These are phyloP conservation scores for Metarhizium rileyi DNA, from an alignment of 2,329 filamentous ascomycete species.

Conservation along the genomic window DNA sequence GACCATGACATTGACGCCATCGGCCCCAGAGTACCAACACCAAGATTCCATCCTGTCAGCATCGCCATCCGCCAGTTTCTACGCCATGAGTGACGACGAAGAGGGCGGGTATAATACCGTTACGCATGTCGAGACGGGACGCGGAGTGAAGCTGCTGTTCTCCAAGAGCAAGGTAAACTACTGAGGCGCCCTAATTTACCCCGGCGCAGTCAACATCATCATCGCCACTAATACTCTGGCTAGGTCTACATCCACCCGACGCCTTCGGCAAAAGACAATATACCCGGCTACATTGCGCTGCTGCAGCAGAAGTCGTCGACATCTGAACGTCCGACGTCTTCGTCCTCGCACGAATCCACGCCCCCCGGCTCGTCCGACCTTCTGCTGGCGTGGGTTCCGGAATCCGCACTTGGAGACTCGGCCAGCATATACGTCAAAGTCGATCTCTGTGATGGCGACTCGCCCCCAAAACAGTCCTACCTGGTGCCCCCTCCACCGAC, in stretches of 20 bases:
- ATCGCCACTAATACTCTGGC: not conserved
- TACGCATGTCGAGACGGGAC: slow-evolving; percentile 63
- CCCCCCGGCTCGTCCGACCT: slow-evolving; percentile 57
- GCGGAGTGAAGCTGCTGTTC: slow-evolving; percentile 85
- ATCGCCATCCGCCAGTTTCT: slow-evolving; percentile 12
- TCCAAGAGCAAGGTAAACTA: slow-evolving; percentile 90
- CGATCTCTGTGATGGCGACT: slow-evolving; percentile 72
- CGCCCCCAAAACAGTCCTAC: slow-evolving; percentile 75
- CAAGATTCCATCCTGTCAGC: slow-evolving; percentile 3
- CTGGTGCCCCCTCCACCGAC: slow-evolving; percentile 88
- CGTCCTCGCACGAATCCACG: slow-evolving; percentile 22
- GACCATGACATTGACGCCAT: slow-evolving; percentile 4
- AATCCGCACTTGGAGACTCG: slow-evolving; percentile 75
- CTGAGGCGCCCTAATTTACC: too few species aligned
- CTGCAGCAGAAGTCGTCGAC: slow-evolving; percentile 69
- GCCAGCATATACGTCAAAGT: slow-evolving; percentile 92
- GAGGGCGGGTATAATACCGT: slow-evolving; percentile 94
- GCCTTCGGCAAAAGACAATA: slow-evolving; percentile 89
- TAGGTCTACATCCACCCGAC: slow-evolving; percentile 95
- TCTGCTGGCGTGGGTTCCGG: slow-evolving; percentile 87
- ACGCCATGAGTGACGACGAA: slow-evolving; percentile 87
- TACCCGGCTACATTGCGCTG: slow-evolving; percentile 84
- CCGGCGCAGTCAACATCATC: not conserved
- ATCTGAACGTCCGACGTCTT: slow-evolving; percentile 27
- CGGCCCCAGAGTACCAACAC: not conserved